A percentile compares a stretch with the other conserved stretches of the same genome.
Conservation (phyloP, 78 protist genomes). For the Dictyostelium intermedium region DNA sequence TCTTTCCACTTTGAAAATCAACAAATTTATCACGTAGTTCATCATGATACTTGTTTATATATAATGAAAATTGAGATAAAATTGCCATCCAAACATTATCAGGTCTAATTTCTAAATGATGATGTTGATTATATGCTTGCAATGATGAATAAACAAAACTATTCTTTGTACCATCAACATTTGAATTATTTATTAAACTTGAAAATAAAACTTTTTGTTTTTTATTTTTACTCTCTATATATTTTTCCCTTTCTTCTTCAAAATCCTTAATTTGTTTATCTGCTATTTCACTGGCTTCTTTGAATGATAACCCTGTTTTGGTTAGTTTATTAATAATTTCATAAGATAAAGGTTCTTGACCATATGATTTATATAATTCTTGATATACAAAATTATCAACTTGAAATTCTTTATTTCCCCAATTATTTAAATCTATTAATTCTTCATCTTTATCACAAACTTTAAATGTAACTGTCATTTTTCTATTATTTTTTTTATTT, state of each 20-base stretch:
- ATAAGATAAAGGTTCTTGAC: background rate
- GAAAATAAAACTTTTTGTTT: background rate
- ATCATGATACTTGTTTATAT: background rate
- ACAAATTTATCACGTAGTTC: background rate
- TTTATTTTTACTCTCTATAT: too few species aligned
- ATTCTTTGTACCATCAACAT: background rate
- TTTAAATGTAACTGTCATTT: background rate
- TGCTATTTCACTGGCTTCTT: background rate
- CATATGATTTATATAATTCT: background rate
- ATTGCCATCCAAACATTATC: conserved; percentile 54
- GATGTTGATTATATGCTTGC: conserved; percentile 32
- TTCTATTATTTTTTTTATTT: background rate
- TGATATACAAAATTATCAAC: too few species aligned
- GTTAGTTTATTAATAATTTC: too few species aligned
- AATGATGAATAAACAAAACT: background rate
- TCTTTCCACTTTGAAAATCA: background rate
- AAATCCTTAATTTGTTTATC: background rate
- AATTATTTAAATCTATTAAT: background rate
- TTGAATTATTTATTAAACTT: background rate
- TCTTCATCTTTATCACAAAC: background rate
- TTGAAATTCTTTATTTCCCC: too few species aligned
- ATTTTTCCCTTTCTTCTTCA: background rate
- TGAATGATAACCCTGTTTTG: background rate
- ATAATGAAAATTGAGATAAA: background rate
- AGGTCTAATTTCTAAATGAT: conserved; percentile 28